Base-by-base conservation (phyloP, 495 filamentous ascomycete species). In the Bathelium albidoporum region DNA sequence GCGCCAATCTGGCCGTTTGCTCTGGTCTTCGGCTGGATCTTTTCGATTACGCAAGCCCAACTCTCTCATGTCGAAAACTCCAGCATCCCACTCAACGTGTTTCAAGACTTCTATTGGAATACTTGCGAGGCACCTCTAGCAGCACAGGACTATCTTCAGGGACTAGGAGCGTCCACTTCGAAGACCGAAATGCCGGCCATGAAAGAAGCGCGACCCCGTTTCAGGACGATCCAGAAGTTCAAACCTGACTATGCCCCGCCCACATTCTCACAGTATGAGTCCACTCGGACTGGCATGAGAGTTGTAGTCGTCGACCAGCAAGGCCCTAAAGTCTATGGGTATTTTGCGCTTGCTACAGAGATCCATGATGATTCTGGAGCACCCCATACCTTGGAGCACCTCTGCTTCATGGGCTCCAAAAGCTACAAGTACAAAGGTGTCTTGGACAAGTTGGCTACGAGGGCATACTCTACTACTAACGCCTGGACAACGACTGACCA, bases 331-430 rank as follows among this genome's bases (percentile, higher is more conserved):
- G 83, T 98, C 59, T 85, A 90, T 64, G 95, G 94, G 14, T 95
- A 91, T 73, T 97, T 99, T 75, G 84, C 93, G 49, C 82, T 99
- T 53, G 94, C 95, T 31, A 99, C 95, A 10, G 94, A 99, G 74
- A 96, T 99, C 68, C 87, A 94, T 65, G 94, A 97, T 74, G 91
- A 97, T 71, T 96, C 93, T 7, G 94, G 94, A 20, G 87, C 94
- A 7, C 94, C 94, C 2, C 94, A 97, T 72, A 99, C 94, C 0
- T 79, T 99, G 31, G 94, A 99, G 78, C 94, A 99, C 78, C 78
- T 99, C 12, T 84, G 90, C 68, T 99, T 99, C 73, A 97, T 97
- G 94, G 94, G 94, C 11, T 97, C 94, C 29, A 91, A 89, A 72
- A 91, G 82, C 73, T 97, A 95, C 77, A 83, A 80, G 39, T 98